These are phyloP conservation scores for Larix kaempferi DNA, from an alignment of 75 land plant genomes.

Conservation along the genomic window DNA sequence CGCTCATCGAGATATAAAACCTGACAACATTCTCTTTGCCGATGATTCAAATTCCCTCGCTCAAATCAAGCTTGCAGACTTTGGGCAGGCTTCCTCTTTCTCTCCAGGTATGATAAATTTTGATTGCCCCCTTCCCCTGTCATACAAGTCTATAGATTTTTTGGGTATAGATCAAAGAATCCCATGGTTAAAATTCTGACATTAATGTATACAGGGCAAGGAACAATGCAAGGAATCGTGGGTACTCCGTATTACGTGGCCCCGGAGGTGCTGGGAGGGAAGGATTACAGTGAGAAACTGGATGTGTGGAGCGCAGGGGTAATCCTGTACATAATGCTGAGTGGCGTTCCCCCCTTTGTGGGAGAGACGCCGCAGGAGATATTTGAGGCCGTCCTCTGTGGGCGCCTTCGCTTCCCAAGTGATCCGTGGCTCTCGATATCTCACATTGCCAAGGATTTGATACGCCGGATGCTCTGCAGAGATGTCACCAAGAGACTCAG, in stretches of 20 bases:
- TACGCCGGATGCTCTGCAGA: constrained; percentile 61
- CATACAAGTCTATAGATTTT: constrained; percentile 17
- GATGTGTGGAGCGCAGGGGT: constrained; percentile 87
- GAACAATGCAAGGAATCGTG: constrained; percentile 37
- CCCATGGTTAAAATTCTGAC: no score
- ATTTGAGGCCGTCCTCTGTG: constrained; percentile 59
- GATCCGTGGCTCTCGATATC: constrained; percentile 33
- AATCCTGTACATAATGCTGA: constrained; percentile 54
- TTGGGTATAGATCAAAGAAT: no score
- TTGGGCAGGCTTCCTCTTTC: constrained; percentile 63
- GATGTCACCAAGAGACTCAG: constrained; percentile 45
- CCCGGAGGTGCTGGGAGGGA: constrained; percentile 55
- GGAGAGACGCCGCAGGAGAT: constrained; percentile 59
- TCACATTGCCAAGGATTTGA: constrained; percentile 49
- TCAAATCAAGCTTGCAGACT: constrained; percentile 37
- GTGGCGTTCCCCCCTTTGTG: constrained; percentile 58
- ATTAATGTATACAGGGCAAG: constrained; percentile 19
- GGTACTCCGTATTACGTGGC: constrained; percentile 78
- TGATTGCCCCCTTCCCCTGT: constrained; percentile 9
- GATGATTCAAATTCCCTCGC: constrained; percentile 12
- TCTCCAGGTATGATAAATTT: constrained; percentile 18
- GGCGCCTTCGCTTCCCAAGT: constrained; percentile 55
- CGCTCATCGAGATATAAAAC: constrained; percentile 63
- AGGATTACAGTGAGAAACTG: constrained; percentile 59
- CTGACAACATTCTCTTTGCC: constrained; percentile 51